Conservation (phyloP, 371 early-diverging fungal species). For the Saksenaea oblongispora region DNA sequence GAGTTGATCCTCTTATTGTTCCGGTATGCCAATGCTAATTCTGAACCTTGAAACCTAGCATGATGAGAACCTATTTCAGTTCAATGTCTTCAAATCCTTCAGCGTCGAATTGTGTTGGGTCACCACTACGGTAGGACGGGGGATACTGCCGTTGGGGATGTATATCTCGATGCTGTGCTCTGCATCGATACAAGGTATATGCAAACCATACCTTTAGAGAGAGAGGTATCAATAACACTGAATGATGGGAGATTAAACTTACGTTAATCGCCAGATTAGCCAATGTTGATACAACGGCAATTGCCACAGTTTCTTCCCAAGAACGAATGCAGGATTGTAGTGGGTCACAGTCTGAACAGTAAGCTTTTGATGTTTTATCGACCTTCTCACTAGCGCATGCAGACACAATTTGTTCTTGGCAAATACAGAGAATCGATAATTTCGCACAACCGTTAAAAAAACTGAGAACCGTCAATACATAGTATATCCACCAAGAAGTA, state of each 20-base stretch:
- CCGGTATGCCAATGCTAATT: background rate
- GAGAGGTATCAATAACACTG: background rate
- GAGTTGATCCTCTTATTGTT: too few relatives aligned
- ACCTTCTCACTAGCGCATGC: conserved; percentile 16
- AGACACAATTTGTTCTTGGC: conserved; percentile 21
- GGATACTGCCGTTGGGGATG: conserved; percentile 5
- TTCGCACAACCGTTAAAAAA: conserved; percentile 25
- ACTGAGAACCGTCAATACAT: conserved; percentile 19
- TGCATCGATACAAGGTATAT: conserved; percentile 21
- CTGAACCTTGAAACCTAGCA: background rate
- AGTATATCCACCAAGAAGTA: conserved; percentile 35
- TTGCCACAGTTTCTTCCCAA: conserved; percentile 24
- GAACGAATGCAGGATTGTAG: conserved; percentile 10
- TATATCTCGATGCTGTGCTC: conserved; percentile 11
- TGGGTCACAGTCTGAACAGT: background rate
- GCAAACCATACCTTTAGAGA: conserved; percentile 17
- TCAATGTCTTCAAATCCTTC: conserved; percentile 34
- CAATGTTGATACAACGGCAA: conserved; percentile 19
- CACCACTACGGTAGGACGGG: background rate
- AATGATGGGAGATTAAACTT: conserved; percentile 3
- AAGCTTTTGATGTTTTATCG: background rate
- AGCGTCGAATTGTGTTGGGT: conserved; percentile 8
- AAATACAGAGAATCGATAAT: conserved; percentile 18
- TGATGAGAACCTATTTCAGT: conserved; percentile 13
- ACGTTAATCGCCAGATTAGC: conserved; percentile 23